A percentile compares a stretch with the other conserved stretches of the same genome.
Evolutionary conservation across 495 filamentous ascomycete species (phyloP).

Genomic region (Friedmanniomyces endolithicus): DNA sequence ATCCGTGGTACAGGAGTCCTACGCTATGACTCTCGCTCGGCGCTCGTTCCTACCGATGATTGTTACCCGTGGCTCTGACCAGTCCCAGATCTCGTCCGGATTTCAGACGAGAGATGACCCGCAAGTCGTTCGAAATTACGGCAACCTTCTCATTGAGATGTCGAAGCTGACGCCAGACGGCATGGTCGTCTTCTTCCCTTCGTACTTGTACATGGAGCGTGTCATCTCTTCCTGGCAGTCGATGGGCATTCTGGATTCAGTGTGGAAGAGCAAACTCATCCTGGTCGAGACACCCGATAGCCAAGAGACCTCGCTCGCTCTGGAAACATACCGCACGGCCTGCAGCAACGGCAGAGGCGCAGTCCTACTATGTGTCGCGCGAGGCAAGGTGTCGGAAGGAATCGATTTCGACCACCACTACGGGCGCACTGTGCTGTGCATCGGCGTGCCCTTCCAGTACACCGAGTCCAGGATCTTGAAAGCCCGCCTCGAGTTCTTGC

Average conservation of each 20-base stretch:
- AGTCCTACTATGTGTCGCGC: slow-evolving; percentile 82
- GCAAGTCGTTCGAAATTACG: slow-evolving; percentile 88
- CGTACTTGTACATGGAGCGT: slow-evolving; percentile 97
- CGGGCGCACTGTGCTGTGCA: slow-evolving; percentile 89
- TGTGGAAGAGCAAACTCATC: slow-evolving; percentile 99
- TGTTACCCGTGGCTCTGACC: slow-evolving; percentile 87
- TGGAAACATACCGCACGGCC: slow-evolving; percentile 93
- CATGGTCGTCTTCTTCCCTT: slow-evolving; percentile 97
- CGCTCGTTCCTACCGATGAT: slow-evolving; percentile 95
- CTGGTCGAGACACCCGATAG: slow-evolving; percentile 95
- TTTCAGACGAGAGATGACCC: slow-evolving; percentile 95
- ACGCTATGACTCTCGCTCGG: slow-evolving; percentile 92
- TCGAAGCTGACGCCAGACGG: slow-evolving; percentile 90
- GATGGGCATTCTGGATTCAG: slow-evolving; percentile 91
- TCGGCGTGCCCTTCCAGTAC: slow-evolving; percentile 97
- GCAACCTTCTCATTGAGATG: slow-evolving; percentile 83
- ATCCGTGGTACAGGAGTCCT: slow-evolving; percentile 89
- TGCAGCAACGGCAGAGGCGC: slow-evolving; percentile 95
- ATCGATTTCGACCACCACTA: slow-evolving; percentile 99
- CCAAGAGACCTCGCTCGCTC: slow-evolving; percentile 87
- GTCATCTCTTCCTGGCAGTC: slow-evolving; percentile 99
- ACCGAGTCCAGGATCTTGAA: slow-evolving; percentile 96
- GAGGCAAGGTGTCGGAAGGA: slow-evolving; percentile 93
- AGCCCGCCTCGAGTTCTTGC: slow-evolving; percentile 86
- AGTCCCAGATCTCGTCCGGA: slow-evolving; percentile 74